Evolutionary conservation across 352 stramenopile genomes (phyloP).

Genomic region (Vaucheria bursata): DNA sequence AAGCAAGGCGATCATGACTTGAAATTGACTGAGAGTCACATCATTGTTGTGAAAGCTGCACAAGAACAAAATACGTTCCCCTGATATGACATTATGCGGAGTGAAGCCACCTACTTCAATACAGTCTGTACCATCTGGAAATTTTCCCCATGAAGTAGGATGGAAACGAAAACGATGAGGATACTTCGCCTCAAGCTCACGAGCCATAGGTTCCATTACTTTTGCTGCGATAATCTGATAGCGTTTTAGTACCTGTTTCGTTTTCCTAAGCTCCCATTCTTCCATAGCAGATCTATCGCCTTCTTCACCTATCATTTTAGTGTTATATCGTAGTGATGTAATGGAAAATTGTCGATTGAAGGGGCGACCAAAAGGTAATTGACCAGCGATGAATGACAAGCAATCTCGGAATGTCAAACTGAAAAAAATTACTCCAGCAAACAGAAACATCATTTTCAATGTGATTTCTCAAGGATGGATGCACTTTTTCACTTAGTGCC

Average conservation of each 20-base stretch:
- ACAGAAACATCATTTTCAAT: too few species aligned
- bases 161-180: slow-evolving; percentile 61
- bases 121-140: slow-evolving; percentile 65
- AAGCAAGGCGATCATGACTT: slow-evolving; percentile 63
- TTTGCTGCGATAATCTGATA: slow-evolving; percentile 48
- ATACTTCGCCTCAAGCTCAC: slow-evolving; percentile 35
- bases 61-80: slow-evolving; percentile 61
- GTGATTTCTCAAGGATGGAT: too few species aligned
- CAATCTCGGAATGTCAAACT: too few species aligned
- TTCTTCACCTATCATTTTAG: slow-evolving; percentile 10
- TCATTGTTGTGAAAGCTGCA: slow-evolving; percentile 68
- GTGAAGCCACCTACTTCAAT: slow-evolving; percentile 62
- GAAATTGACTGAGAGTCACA: slow-evolving; percentile 56
- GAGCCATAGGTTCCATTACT: slow-evolving; percentile 43
- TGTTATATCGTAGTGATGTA: too few species aligned
- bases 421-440: too few species aligned
- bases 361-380: too few species aligned
- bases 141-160: slow-evolving; percentile 59
- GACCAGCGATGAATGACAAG: too few species aligned
- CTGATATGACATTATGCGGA: slow-evolving; percentile 58
- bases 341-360: too few species aligned
- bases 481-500: neutral
- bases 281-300: slow-evolving; percentile 24
- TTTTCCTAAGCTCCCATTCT: slow-evolving; percentile 31
- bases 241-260: slow-evolving; percentile 21